These are phyloP conservation scores for Rhizopogon salebrosus DNA, from an alignment of 768 basidiomycete species.

Conservation along the genomic window DNA sequence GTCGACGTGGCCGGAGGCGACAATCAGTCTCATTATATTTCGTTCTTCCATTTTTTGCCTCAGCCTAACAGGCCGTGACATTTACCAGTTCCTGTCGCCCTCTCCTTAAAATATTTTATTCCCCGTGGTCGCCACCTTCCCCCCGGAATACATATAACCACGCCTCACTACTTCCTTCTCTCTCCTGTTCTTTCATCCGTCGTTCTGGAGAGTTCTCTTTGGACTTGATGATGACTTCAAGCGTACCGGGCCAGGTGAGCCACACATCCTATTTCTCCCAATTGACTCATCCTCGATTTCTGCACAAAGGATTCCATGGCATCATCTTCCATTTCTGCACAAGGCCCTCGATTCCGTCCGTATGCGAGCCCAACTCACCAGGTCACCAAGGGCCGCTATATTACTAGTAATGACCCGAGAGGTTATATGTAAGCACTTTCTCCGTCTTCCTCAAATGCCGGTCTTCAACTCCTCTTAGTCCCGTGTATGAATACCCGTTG, in stretches of 20 bases:
- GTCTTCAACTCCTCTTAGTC: conserved; percentile 33
- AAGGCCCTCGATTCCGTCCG: conserved; percentile 49
- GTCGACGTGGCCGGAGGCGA: conserved; percentile 28
- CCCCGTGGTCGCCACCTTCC: conserved; percentile 7
- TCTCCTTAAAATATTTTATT: conserved; percentile 18
- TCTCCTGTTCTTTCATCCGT: not conserved
- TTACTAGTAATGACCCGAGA: conserved; percentile 83
- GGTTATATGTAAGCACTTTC: conserved; percentile 70
- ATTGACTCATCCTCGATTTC: conserved; percentile 1
- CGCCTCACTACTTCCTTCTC: not conserved
- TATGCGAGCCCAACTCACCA: conserved; percentile 74
- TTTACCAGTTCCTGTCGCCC: conserved; percentile 14
- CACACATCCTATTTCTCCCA: conserved; percentile 3
- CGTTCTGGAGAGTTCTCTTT: not conserved
- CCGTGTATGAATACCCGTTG: conserved; percentile 86
- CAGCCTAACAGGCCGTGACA: conserved; percentile 18
- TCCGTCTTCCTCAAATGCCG: not conserved
- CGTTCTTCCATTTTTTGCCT: conserved; percentile 24
- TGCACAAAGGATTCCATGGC: conserved; percentile 27
- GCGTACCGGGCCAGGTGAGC: conserved; percentile 38
- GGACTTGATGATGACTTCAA: conserved; percentile 33
- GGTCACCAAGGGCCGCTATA: conserved; percentile 82
- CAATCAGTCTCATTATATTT: conserved; percentile 18
- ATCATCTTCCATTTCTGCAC: conserved; percentile 17
- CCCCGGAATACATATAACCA: conserved; percentile 17